A percentile compares a stretch with the other conserved stretches of the same genome.
phyloP scores from a whole-genome alignment of 2,329 filamentous ascomycete species.

The Fusarium bactridioides region DNA sequence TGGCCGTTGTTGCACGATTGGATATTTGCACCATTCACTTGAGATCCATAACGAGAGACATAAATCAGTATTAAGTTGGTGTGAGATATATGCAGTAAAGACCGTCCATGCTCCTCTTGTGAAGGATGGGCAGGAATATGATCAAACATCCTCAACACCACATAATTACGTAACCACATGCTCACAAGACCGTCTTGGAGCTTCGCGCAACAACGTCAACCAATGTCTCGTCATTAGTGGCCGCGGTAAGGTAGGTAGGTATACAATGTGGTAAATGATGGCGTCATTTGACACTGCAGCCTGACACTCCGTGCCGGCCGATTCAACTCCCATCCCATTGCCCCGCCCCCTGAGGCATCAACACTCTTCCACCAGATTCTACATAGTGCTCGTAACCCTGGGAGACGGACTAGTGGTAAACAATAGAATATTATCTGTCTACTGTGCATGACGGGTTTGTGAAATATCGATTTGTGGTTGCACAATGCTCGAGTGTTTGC shows the following conservation, averaged over 20 bases:
- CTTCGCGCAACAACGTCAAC: too few species aligned
- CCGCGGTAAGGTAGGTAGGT: neutral
- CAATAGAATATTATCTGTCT: rapidly evolving
- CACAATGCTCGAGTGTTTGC: neutral
- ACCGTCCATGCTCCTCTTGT: neutral
- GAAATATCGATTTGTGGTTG: rapidly evolving
- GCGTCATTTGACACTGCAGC: neutral
- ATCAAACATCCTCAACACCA: neutral
- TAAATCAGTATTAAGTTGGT: neutral
- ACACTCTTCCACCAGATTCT: slow-evolving; percentile 12
- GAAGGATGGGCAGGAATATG: neutral
- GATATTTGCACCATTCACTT: neutral
- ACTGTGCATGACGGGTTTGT: neutral
- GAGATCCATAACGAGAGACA: neutral
- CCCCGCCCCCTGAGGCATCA: neutral
- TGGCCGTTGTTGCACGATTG: neutral
- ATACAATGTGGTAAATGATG: neutral
- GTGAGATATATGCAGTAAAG: neutral
- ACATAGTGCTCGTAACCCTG: neutral
- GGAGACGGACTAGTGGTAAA: neutral
- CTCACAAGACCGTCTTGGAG: neutral
- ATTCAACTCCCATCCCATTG: neutral
- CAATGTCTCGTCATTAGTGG: neutral
- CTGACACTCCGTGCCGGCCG: neutral
- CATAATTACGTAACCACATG: neutral